Base-by-base conservation (phyloP, 2,329 filamentous ascomycete genomes). In the Sporothrix dimorphospora region DNA sequence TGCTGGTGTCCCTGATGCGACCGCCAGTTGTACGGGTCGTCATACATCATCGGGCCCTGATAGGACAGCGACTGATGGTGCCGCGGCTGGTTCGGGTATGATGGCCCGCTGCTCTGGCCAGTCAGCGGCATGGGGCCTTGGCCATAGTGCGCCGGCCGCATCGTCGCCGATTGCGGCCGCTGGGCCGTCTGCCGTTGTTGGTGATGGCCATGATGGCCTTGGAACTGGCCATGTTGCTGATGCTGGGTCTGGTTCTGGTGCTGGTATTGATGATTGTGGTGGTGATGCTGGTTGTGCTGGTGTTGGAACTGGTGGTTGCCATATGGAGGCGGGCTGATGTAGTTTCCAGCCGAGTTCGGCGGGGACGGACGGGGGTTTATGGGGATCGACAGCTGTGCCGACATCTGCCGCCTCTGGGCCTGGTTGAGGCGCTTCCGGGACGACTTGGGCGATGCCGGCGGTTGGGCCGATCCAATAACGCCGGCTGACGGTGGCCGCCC, bases 361-460 rank as follows among this genome's bases (percentile, higher is more conserved):
- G 77, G 76, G 19, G 81, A 79, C 21, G 80, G 77, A 71, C 83
- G 83, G 14, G 83, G 79, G 73, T 89, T 86, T 69, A 90, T 83
- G 4, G 87, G 83, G 61, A 90, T 85, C 0, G 86, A 84, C 21
- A 89, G 76, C 74, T 90, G 86, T 4, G 88, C 83, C 71, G 84
- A 89, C 86, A 90, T 88, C 76, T 90, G 87, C 27, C 89, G 85
- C 66, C 89, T 83, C 75, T 90, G 87, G 1, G 89, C 88, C 77
- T 91, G 89, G 73, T 91, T 91, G 2, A 82, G 85, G 27, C 88
- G 86, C 76, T 85, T 89, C 76, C 82, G 81, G 68, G 76, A 47
- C 8, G 67, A 45, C 38, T 42, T 42, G 1, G 73, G 74, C 21
- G 74, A 73, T 2, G 51, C 61, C 1, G 74, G 72, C 3, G 73